A percentile compares a stretch with the other conserved stretches of the same genome.
These are phyloP conservation scores for Jimgerdemannia flammicorona DNA, from an alignment of 192 early-diverging fungal species.

Conservation along the genomic window DNA sequence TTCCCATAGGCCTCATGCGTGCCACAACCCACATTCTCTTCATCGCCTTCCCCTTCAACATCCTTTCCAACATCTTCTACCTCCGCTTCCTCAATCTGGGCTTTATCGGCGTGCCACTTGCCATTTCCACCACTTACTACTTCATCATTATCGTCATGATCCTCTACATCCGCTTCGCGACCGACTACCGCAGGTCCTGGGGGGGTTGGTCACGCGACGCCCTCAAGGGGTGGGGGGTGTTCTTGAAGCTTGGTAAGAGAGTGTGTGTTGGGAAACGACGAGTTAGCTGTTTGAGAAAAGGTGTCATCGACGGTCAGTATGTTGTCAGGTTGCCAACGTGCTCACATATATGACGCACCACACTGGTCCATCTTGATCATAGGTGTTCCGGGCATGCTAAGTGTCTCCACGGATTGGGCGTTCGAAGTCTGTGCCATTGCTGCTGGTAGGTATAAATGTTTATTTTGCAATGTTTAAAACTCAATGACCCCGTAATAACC, in stretches of 20 bases:
- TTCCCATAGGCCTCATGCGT: slow-evolving; percentile 16
- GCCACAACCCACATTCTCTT: slow-evolving; percentile 19
- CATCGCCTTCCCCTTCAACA: slow-evolving; percentile 17
- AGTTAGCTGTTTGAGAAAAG: too few species aligned
- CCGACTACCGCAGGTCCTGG: slow-evolving; percentile 12
- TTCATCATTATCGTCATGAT: slow-evolving; percentile 1
- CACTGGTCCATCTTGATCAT: neutral
- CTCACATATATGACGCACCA: too few species aligned
- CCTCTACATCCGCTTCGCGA: slow-evolving; percentile 8
- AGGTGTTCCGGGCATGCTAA: slow-evolving; percentile 28
- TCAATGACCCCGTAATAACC: neutral
- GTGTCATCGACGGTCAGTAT: too few species aligned
- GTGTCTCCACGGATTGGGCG: slow-evolving; percentile 29
- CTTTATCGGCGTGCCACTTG: slow-evolving; percentile 8
- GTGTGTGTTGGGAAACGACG: slow-evolving; percentile 4
- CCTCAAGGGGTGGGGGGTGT: slow-evolving; percentile 11
- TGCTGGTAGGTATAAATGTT: slow-evolving; percentile 3
- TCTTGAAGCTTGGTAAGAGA: slow-evolving; percentile 34
- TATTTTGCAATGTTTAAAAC: neutral
- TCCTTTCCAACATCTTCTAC: slow-evolving; percentile 8
- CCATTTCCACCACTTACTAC: neutral
- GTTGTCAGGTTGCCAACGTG: too few species aligned
- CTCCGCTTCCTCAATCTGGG: slow-evolving; percentile 14
- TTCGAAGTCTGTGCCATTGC: slow-evolving; percentile 30
- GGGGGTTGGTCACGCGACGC: slow-evolving; percentile 16